Conservation (phyloP, 768 basidiomycete genomes). For the Russula griseocarnosa region DNA sequence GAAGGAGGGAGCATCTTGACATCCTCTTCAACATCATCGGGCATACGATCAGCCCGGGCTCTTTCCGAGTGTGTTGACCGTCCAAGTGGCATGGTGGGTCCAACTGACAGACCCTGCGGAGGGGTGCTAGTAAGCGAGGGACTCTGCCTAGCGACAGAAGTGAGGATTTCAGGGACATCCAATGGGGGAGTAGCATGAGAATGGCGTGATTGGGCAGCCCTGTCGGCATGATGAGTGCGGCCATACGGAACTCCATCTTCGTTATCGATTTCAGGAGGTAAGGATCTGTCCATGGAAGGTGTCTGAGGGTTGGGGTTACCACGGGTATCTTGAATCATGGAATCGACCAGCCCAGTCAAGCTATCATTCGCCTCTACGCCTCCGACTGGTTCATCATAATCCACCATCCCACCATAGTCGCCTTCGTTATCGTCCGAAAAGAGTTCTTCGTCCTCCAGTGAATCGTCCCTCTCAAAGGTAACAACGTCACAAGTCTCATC, state of each 20-base stretch:
- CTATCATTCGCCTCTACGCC: conserved; percentile 44
- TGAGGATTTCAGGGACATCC: conserved; percentile 13
- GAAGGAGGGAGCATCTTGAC: conserved; percentile 47
- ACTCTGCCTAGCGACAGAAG: conserved; percentile 14
- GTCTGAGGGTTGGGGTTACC: conserved; percentile 43
- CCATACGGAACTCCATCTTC: conserved; percentile 64
- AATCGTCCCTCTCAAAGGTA: conserved; percentile 67
- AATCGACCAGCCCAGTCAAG: conserved; percentile 67
- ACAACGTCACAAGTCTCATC: conserved; percentile 77
- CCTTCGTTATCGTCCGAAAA: conserved; percentile 39
- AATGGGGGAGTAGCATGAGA: conserved; percentile 30
- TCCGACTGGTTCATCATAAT: conserved; percentile 25
- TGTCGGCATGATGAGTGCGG: conserved; percentile 56
- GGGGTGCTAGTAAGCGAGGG: conserved; percentile 29
- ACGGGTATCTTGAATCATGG: conserved; percentile 53
- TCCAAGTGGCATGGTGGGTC: conserved; percentile 36
- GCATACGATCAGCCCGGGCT: conserved; percentile 26
- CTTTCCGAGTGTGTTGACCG: conserved; percentile 42
- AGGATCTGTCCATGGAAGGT: conserved; percentile 34
- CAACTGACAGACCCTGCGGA: conserved; percentile 27
- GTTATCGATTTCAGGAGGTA: conserved; percentile 56
- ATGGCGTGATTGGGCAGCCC: conserved; percentile 42
- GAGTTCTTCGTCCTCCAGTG: conserved; percentile 38
- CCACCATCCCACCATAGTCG: conserved; percentile 25
- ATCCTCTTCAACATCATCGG: conserved; percentile 39